Evolutionary conservation across 192 early-diverging fungal species (phyloP).

Genomic region (Piromyces sp.): DNA sequence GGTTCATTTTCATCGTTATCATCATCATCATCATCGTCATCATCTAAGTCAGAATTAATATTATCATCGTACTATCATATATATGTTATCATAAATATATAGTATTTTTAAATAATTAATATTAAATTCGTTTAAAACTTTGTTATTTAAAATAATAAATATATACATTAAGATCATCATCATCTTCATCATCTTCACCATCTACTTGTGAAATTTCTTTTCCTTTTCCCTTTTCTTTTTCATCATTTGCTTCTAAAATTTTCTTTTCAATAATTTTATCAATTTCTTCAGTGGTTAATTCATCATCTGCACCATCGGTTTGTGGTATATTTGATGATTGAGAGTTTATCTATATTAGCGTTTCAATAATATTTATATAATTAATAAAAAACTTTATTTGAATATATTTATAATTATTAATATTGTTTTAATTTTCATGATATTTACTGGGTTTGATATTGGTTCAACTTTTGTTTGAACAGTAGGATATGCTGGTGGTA

Average conservation of each 20-base stretch:
- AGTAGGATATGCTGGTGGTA: background rate
- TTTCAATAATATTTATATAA: too few relatives aligned
- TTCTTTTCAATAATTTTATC: constrained; percentile 5
- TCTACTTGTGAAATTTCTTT: constrained; percentile 36
- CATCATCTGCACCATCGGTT: constrained; percentile 14
- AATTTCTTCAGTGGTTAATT: constrained; percentile 5
- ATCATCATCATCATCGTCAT: constrained; percentile 39
- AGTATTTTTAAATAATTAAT: background rate
- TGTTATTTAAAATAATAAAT: background rate
- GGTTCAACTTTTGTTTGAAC: background rate
- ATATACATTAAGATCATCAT: constrained; percentile 12
- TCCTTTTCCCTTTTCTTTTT: background rate
- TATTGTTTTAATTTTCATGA: too few relatives aligned
- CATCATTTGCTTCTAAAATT: constrained; percentile 5
- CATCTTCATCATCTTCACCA: constrained; percentile 20
- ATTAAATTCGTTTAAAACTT: background rate
- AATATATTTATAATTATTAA: too few relatives aligned
- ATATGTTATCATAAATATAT: background rate
- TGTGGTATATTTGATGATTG: constrained; percentile 9
- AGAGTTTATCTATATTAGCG: background rate
- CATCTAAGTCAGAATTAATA: constrained; percentile 57
- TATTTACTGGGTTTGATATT: background rate
- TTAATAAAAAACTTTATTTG: too few relatives aligned
- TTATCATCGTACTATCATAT: constrained; percentile 25
- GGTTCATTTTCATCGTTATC: constrained; percentile 39